A percentile compares a stretch with the other conserved stretches of the same genome.
phyloP scores from a whole-genome alignment of 139 green algal genomes.

The Edaphochlamys debaryana region DNA sequence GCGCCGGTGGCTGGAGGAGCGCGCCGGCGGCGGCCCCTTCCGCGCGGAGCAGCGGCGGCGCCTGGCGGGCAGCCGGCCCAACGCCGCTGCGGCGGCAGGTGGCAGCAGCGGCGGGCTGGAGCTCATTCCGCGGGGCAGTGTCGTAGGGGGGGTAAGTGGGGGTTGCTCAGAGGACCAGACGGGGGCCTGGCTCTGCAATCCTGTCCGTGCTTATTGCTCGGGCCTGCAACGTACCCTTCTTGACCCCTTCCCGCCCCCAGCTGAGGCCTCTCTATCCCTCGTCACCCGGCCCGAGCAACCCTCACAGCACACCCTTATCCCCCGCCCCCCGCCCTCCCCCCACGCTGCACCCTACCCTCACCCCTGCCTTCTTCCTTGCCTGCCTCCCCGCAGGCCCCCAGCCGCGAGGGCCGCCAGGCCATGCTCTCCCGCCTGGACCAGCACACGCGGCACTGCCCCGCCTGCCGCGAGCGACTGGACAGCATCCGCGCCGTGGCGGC shows the following conservation, averaged over 20 bases:
- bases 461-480: not conserved
- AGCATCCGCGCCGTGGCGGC: not conserved
- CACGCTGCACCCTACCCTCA: too few species aligned
- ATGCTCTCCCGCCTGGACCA: slow-evolving; percentile 15
- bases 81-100: too few species aligned
- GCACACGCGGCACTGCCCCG: slow-evolving; percentile 30
- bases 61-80: not conserved
- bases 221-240: too few species aligned
- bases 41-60: not conserved
- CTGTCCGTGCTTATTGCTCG: too few species aligned
- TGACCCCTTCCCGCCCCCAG: too few species aligned
- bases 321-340: too few species aligned
- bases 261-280: too few species aligned
- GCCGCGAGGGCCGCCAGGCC: not conserved
- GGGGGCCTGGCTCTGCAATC: not conserved
- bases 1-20: slow-evolving; percentile 18
- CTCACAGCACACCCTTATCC: too few species aligned
- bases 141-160: not conserved
- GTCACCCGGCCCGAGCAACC: too few species aligned
- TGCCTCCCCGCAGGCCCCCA: not conserved
- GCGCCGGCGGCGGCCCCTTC: slow-evolving; percentile 29
- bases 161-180: not conserved
- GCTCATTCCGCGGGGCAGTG: not conserved
- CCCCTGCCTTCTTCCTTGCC: not conserved
- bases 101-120: not conserved